phyloP scores from a whole-genome alignment of 257 asterid genomes.

The Rauvolfia tetraphylla region DNA sequence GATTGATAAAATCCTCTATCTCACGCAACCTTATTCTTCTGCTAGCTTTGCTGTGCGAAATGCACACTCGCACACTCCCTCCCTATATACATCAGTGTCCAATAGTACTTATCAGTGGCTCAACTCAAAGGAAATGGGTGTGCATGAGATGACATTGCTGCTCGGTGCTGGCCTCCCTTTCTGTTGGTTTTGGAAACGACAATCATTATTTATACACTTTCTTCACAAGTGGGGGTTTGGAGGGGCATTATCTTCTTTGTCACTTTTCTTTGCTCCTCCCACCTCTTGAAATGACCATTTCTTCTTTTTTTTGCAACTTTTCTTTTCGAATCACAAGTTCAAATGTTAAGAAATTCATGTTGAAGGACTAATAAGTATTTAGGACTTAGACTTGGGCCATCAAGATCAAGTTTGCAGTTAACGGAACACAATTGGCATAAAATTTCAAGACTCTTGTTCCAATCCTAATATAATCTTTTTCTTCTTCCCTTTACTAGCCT shows the following conservation, averaged over 20 bases:
- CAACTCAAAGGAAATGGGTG: neutral
- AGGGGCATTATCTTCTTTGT: constrained; percentile 30
- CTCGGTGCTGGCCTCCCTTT: constrained; percentile 28
- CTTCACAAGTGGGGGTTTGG: constrained; percentile 27
- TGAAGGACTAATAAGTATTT: no score
- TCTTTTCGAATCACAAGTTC: neutral
- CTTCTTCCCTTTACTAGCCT: no score
- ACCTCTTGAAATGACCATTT: constrained; percentile 51
- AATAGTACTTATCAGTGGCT: neutral
- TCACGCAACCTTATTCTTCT: constrained; percentile 7
- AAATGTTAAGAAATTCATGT: neutral
- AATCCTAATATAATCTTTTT: no score
- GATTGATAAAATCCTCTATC: neutral
- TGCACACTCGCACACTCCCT: neutral
- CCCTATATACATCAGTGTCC: neutral
- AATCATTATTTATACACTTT: constrained; percentile 41
- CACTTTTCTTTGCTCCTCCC: constrained; percentile 23
- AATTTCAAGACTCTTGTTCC: no score
- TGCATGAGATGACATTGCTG: constrained; percentile 32
- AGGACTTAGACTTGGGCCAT: no score
- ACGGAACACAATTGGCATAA: no score
- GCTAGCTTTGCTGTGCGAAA: neutral
- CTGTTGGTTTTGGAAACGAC: constrained; percentile 55
- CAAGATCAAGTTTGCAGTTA: no score
- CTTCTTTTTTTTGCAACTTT: neutral